Evolutionary conservation across 108 stramenopile genomes (phyloP), one percentile per base, ranked within the genome.

Genomic region (Schizochytrium sp.): DNA sequence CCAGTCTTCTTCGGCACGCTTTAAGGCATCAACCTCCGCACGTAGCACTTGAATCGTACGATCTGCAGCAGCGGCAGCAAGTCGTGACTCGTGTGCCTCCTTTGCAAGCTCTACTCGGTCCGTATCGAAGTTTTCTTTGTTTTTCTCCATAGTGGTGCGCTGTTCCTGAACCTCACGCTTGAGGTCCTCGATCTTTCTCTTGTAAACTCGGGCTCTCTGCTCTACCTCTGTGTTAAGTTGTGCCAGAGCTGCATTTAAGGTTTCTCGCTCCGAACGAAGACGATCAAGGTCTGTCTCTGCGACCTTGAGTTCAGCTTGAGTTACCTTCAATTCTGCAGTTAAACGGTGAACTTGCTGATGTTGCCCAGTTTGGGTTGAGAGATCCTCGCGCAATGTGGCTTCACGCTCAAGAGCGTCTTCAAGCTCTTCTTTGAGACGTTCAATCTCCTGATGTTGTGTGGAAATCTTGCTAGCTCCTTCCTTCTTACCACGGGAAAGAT

Each of bases 261-360:
- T n/a, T 53, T 83, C 53, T 7, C 53, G 76, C n/a, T 83, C 76
- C 15, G 76, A 49, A 38, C 47, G 50, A 17, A 83, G 28, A 13
- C 47, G 76, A 13, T 10, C 4, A 17, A 49, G 76, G 47, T 83
- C 76, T n/a, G 76, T 10, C n/a, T 83, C 76, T n/a, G 76, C 2
- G 28, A 83, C 76, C 8, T 40, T 47, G 15, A 83, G 76, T 38
- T 83, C 76, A 53, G 76, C 76, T 40, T 83, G 47, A 5, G 76
- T 83, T 5, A 55, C 76, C n/a, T 83, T 47, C 0, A 83, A 53
- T n/a, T 83, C 76, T 10, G 28, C 53, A 10, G 76, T 38, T n/a
- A 83, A 40, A n/a, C 40, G 49, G 76, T 83, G 76, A n/a, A 83
- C 28, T 13, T 55, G 76, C 76, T 83, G 76, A 15, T 83, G 76